A percentile compares a stretch with the other conserved stretches of the same genome.
Evolutionary conservation across 108 stramenopile species (phyloP).

Genomic region (Seminavis robusta): DNA sequence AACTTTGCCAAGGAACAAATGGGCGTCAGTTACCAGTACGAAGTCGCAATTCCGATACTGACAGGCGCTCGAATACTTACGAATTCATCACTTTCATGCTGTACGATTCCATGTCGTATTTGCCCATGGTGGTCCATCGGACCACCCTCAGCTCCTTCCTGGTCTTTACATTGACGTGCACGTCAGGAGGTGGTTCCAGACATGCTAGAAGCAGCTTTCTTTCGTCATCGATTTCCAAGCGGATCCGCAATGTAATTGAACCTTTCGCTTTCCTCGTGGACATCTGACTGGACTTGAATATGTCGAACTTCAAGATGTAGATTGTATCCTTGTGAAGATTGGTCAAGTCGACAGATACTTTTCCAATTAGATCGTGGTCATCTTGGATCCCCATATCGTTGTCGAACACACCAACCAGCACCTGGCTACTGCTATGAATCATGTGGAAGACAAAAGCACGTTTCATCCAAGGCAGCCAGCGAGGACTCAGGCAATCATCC

Average conservation of each 20-base stretch:
- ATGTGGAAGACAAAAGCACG: constrained; percentile 75
- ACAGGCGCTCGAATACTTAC: no score
- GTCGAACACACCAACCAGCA: constrained; percentile 75
- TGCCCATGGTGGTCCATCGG: constrained; percentile 55
- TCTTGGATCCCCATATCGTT: constrained; percentile 39
- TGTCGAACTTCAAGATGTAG: constrained; percentile 58
- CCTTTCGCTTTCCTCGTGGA: constrained; percentile 25
- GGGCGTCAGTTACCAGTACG: no score
- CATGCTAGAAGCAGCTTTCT: constrained; percentile 39
- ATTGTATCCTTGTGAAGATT: constrained; percentile 58
- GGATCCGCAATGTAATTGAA: constrained; percentile 29
- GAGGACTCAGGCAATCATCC: constrained; percentile 67
- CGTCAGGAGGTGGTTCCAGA: constrained; percentile 38
- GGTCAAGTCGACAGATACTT: constrained; percentile 63
- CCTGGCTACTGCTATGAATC: constrained; percentile 55
- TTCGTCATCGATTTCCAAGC: constrained; percentile 61
- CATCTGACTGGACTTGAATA: constrained; percentile 43
- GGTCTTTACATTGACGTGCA: constrained; percentile 61
- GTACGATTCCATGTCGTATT: constrained; percentile 36
- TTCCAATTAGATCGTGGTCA: constrained; percentile 70
- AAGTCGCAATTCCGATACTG: no score
- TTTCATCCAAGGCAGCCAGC: constrained; percentile 77
- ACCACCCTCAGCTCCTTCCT: constrained; percentile 64
- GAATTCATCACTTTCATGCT: no score
- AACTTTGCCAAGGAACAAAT: no score